Base-by-base conservation (phyloP, 2,329 filamentous ascomycete species). In the Colletotrichum paranaense region DNA sequence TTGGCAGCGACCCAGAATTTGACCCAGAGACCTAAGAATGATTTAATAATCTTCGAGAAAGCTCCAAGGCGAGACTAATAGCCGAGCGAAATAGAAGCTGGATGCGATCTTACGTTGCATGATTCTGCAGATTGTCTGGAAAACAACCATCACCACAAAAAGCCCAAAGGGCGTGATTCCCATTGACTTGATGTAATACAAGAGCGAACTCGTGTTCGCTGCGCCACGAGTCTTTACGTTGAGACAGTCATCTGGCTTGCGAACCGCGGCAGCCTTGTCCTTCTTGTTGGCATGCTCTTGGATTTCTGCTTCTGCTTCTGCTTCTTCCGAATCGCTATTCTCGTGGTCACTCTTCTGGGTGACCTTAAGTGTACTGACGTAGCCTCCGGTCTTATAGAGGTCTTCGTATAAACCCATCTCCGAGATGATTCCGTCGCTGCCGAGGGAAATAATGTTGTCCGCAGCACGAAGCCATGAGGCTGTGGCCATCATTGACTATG, bases 1-100 rank as follows among this genome's bases (percentile, higher is more conserved):
- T 68, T 68, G 3, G 57, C 59, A 4, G 69, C 58, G 19, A 68
- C 69, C 69, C 69, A 72, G 24, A 68, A 72, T 53, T 68, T 68
- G 16, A 72, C 58, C 69, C 69, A 72, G 1, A 72, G 65, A 1
- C 69, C 69, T 72, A 0, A 1, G 1, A 12, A 1, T 19, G 6
- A 1, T n/a, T 62, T n/a, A 67, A 28, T 7, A 49, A n/a, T 8
- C 19, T 19, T 7, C 16, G 19, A 49, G 42, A n/a, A n/a, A 9
- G 19, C 19, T n/a, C 3, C 3, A 6, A 49, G 8, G 5, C 8
- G 3, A 3, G 19, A n/a, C 42, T 49, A 0, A 6, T 22, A 22
- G 19, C 19, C 1, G 19, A 22, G 42, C 8, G 7, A 7, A 3
- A 49, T 16, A 3, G 30, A 5, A 1, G 26, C 26, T 26, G 26